Evolutionary conservation across 2,329 filamentous ascomycete species (phyloP).

Genomic region (Cordyceps fumosorosea): DNA sequence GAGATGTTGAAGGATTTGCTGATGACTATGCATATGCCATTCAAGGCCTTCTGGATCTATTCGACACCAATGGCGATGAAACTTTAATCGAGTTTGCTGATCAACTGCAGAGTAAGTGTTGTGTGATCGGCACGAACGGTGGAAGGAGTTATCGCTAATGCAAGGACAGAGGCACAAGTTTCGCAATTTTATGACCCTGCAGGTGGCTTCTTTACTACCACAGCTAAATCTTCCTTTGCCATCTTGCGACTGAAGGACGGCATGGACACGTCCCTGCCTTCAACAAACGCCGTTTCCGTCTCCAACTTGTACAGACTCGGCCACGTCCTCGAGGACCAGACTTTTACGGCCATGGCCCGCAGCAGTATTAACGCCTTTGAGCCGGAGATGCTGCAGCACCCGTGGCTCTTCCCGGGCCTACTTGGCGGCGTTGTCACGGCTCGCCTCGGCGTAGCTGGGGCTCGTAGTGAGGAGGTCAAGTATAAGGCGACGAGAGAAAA

Average conservation of each 20-base stretch:
- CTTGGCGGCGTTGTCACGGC: conserved; percentile 69
- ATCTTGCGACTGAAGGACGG: conserved; percentile 89
- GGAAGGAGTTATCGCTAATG: not conserved
- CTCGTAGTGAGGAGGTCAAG: conserved; percentile 18
- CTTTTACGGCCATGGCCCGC: conserved; percentile 58
- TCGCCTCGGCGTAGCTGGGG: conserved; percentile 56
- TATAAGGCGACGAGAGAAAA: conserved; percentile 22
- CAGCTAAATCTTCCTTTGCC: conserved; percentile 54
- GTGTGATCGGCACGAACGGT: not conserved
- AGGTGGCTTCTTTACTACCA: conserved; percentile 69
- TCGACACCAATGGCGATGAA: conserved; percentile 74
- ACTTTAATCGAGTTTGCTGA: conserved; percentile 75
- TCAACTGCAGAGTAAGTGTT: conserved; percentile 59
- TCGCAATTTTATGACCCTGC: conserved; percentile 66
- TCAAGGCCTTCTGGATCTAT: conserved; percentile 74
- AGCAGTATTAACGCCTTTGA: conserved; percentile 81
- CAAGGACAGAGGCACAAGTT: conserved; percentile 59
- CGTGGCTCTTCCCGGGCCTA: conserved; percentile 82
- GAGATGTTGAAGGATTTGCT: conserved; percentile 67
- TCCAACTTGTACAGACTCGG: conserved; percentile 80
- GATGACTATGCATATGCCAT: conserved; percentile 93
- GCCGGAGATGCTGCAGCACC: conserved; percentile 85
- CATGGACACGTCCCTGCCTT: conserved; percentile 88
- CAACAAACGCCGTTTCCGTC: conserved; percentile 81
- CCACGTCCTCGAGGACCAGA: conserved; percentile 58